These are phyloP conservation scores for Nicotiana paniculata DNA, from an alignment of 257 asterid species.

Conservation along the genomic window DNA sequence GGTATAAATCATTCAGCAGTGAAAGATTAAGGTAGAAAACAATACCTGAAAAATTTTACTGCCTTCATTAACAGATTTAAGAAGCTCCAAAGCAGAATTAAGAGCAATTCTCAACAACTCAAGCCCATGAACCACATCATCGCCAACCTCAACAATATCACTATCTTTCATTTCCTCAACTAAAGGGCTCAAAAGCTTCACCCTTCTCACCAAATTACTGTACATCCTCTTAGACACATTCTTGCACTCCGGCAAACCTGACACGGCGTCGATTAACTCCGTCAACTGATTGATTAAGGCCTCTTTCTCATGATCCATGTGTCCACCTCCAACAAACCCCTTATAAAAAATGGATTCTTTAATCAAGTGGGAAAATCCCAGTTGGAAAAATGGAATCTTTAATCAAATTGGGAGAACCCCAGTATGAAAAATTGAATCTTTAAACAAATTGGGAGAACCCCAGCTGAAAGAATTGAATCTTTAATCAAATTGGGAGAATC, in stretches of 20 bases:
- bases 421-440: neutral
- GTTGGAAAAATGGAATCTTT: neutral
- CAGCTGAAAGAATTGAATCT: neutral
- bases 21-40: neutral
- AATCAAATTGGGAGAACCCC: neutral
- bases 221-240: slow-evolving; percentile 66
- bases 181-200: slow-evolving; percentile 84
- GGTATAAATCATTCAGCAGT: neutral
- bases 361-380: slow-evolving; percentile 11
- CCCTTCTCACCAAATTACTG: slow-evolving; percentile 68
- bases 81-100: slow-evolving; percentile 58
- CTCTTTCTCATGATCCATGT: slow-evolving; percentile 40
- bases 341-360: neutral
- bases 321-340: slow-evolving; percentile 15
- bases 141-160: slow-evolving; percentile 36
- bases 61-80: slow-evolving; percentile 68
- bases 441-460: neutral
- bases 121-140: slow-evolving; percentile 65
- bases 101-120: slow-evolving; percentile 47
- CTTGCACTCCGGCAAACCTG: slow-evolving; percentile 67
- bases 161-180: slow-evolving; percentile 75
- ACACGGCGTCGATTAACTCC: slow-evolving; percentile 45
- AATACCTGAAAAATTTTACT: slow-evolving; percentile 84
- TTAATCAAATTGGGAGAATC: slow-evolving; percentile 4
- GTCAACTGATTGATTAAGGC: slow-evolving; percentile 52